Evolutionary conservation across 2,329 filamentous ascomycete genomes (phyloP), one percentile per base, ranked within the genome.

Genomic region (Pseudocercospora cruenta): DNA sequence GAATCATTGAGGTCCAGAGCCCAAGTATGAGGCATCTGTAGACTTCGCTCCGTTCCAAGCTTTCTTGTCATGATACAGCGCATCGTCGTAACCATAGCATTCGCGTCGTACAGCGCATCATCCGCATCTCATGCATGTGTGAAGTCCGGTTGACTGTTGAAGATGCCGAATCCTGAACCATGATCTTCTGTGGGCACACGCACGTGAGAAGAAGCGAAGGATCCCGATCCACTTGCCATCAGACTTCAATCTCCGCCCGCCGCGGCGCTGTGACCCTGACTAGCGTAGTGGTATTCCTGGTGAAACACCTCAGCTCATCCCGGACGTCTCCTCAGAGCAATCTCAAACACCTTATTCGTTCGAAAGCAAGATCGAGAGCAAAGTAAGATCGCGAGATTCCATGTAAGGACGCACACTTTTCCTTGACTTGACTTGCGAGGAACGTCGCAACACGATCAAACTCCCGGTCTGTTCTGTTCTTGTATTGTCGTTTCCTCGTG

Each of bases 191-290:
- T 33, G 24, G 43, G 62, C 55, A 58, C 39, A 58, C 5, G 28
- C 45, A 26, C 33, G 33, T 12, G 43, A 16, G 49, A 21, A 19
- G 49, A 28, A n/a, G 3, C 24, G 51, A 51, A 51, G 47, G 47
- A 51, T 49, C 49, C 14, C 21, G 47, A 51, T 49, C 49, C 14
- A 24, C 24, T 10, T 19, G 58, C 19, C 33, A 51, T 45, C 60
- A 65, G 58, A 60, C 58, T 61, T 55, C 47, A 54, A 65, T 65
- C 63, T 65, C 63, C 63, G 26, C 12, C 51, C 26, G 51, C 51
- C 51, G 63, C 60, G 49, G 31, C 49, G 14, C 59, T 45, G 26
- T 61, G n/a, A 53, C 58, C 63, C 58, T 60, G 61, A 62, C 60
- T 62, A 39, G 31, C 47, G 51, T 16, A 43, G 26, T 24, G 26